Evolutionary conservation across 192 early-diverging fungal genomes (phyloP).

Genomic region (Coemansia sp.): DNA sequence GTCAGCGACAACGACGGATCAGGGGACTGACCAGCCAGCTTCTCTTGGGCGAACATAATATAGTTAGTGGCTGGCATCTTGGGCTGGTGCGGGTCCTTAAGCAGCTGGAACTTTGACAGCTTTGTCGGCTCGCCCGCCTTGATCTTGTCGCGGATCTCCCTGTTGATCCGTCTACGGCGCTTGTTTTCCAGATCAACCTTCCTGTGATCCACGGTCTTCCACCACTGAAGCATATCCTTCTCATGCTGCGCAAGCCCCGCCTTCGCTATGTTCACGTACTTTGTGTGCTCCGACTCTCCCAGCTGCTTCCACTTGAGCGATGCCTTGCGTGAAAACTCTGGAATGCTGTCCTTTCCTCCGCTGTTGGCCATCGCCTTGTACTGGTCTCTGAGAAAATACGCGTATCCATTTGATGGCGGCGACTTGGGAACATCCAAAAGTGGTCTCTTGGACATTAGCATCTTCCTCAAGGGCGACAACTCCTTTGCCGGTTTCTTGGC

Average conservation of each 20-base stretch:
- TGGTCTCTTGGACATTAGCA: slow-evolving; percentile 1
- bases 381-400: neutral
- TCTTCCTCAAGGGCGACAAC: neutral
- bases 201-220: slow-evolving; percentile 28
- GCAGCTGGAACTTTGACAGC: slow-evolving; percentile 14
- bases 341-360: neutral
- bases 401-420: neutral
- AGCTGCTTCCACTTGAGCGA: slow-evolving; percentile 25
- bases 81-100: slow-evolving; percentile 43
- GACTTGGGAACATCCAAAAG: neutral
- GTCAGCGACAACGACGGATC: too few species aligned
- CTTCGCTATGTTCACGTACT: slow-evolving; percentile 5
- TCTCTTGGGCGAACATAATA: slow-evolving; percentile 10
- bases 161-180: slow-evolving; percentile 34
- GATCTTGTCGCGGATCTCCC: neutral
- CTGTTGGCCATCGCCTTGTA: neutral
- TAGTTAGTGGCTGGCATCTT: slow-evolving; percentile 30
- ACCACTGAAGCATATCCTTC: slow-evolving; percentile 34
- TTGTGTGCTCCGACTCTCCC: slow-evolving; percentile 16
- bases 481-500: slow-evolving; percentile 14
- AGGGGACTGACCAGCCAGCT: neutral
- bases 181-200: slow-evolving; percentile 42
- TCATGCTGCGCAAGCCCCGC: slow-evolving; percentile 11
- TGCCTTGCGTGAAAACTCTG: slow-evolving; percentile 7
- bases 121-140: neutral